Evolutionary conservation across 371 early-diverging fungal species (phyloP), one percentile per base, ranked within the genome.

Genomic region (Scutellospora calospora): DNA sequence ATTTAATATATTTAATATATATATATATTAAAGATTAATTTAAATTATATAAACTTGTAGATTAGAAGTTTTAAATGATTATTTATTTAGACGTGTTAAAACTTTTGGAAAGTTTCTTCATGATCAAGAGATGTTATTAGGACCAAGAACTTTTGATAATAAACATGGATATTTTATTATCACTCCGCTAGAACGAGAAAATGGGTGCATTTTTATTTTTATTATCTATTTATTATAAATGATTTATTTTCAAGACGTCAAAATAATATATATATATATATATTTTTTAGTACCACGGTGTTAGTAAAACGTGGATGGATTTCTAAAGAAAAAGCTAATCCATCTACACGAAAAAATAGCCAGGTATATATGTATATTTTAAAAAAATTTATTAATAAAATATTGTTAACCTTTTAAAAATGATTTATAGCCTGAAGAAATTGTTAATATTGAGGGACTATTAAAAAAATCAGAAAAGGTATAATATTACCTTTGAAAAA

Each of bases 301-400:
- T 85, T 98, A 33, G 92, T 98, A 16, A 93, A 94, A 80, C 88
- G 98, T 51, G 97, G 98, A 3, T 98, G 97, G 97, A 92, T 98
- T 22, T 88, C 93, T 5, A 87, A 90, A 16, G 93, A 93, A 1
- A 91, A 91, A 81, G 88, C 87, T 41, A 92, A 93, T 5, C 90
- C 86, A 22, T 78, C 82, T 5, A 83, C 86, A 1, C 87, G 94
- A n/a, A 86, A 89, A 3, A 91, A 89, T 16, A 91, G 91, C 27
- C 83, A 92, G 83, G 90, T 88, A 41, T 22, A 35, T n/a, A 71
- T 85, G 83, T 31, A 45, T 4, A 25, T 12, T 33, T n/a, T 45
- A 35, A 16, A 80, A 81, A 11, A 74, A 73, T 38, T 68, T 51
- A 60, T 59, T 11, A 54, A n/a, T 14, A 14, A 33, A 62, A 20